These are phyloP conservation scores for Apophysomyces elegans DNA, from an alignment of 371 early-diverging fungal genomes.

Conservation along the genomic window DNA sequence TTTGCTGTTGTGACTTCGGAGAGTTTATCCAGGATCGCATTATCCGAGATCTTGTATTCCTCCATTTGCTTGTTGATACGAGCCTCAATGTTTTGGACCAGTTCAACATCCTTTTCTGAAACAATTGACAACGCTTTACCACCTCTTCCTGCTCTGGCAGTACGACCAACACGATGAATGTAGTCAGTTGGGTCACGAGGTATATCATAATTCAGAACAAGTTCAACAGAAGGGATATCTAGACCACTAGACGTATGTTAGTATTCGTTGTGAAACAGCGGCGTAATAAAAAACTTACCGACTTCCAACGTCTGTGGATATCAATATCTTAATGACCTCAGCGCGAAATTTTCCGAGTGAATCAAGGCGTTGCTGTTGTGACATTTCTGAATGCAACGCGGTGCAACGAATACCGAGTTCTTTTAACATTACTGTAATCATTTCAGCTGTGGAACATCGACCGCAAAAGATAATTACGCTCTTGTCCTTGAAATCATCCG, in stretches of 20 bases:
- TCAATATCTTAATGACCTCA: constrained; percentile 80
- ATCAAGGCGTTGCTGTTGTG: constrained; percentile 89
- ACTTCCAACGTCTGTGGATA: constrained; percentile 98
- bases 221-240: constrained; percentile 96
- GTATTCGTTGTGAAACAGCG: neutral
- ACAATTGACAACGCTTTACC: constrained; percentile 94
- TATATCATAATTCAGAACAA: constrained; percentile 97
- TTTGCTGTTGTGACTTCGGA: constrained; percentile 89
- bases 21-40: constrained; percentile 78
- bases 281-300: constrained; percentile 54
- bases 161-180: constrained; percentile 99
- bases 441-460: constrained; percentile 82
- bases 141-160: constrained; percentile 94
- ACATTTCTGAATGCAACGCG: constrained; percentile 93
- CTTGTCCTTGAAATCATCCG: constrained; percentile 73
- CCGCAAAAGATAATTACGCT: constrained; percentile 92
- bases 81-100: constrained; percentile 88
- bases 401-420: constrained; percentile 89
- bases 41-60: constrained; percentile 78
- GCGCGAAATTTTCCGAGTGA: constrained; percentile 93
- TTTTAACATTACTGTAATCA: constrained; percentile 81
- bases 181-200: constrained; percentile 98
- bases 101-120: constrained; percentile 90
- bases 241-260: constrained; percentile 76
- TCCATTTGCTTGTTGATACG: constrained; percentile 79